phyloP scores from a whole-genome alignment of 1,284 basidiomycete species.

The Ceratobasidium sp. region DNA sequence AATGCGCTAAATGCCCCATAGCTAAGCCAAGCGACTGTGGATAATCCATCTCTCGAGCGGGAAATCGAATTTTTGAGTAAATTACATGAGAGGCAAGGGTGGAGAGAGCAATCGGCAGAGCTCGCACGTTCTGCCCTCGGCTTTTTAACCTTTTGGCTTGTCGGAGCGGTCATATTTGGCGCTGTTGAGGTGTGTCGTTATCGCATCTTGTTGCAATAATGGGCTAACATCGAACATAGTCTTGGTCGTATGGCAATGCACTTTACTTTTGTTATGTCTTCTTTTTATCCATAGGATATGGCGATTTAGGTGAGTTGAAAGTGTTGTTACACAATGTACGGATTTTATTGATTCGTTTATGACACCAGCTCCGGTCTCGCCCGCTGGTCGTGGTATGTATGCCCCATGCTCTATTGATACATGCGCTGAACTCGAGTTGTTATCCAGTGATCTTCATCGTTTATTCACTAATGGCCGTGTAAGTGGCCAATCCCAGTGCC shows the following conservation, averaged over 20 bases:
- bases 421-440: neutral
- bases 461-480: slow-evolving; percentile 48
- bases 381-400: slow-evolving; percentile 43
- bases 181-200: slow-evolving; percentile 42
- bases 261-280: slow-evolving; percentile 55
- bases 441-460: slow-evolving; percentile 45
- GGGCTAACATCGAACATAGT: neutral
- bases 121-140: slow-evolving; percentile 46
- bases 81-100: slow-evolving; percentile 46
- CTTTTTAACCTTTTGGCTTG: slow-evolving; percentile 52
- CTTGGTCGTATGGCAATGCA: slow-evolving; percentile 43
- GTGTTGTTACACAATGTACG: neutral
- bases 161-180: slow-evolving; percentile 50
- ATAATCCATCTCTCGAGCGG: slow-evolving; percentile 44
- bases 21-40: slow-evolving; percentile 11
- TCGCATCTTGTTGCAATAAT: too few species aligned
- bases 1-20: neutral
- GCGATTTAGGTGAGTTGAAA: slow-evolving; percentile 39
- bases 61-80: slow-evolving; percentile 50
- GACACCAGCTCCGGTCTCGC: slow-evolving; percentile 26
- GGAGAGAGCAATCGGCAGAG: slow-evolving; percentile 48
- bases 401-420: neutral
- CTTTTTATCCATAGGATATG: slow-evolving; percentile 53
- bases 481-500: neutral
- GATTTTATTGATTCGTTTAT: neutral